Evolutionary conservation across 805 yeast genomes (phyloP).

Genomic region (Metschnikowia anglica): DNA sequence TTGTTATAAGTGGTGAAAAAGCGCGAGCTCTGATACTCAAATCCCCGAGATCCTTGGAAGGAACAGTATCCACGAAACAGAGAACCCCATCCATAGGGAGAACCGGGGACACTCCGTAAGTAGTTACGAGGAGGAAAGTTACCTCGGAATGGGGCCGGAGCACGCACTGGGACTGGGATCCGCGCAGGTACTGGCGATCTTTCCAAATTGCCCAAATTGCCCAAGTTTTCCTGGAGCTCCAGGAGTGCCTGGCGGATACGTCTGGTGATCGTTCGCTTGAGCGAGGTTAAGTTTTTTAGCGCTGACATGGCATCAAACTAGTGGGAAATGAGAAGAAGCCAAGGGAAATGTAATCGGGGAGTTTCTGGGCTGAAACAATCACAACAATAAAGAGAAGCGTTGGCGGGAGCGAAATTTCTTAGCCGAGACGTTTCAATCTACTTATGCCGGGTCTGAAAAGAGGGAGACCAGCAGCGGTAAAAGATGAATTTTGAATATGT

Average conservation of each 20-base stretch:
- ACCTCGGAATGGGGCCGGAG: conserved; percentile 16
- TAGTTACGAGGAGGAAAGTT: background rate
- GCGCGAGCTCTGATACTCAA: conserved; percentile 8
- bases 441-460: too few relatives aligned
- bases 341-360: background rate
- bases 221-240: conserved; percentile 40
- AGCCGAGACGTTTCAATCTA: too few relatives aligned
- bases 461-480: too few relatives aligned
- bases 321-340: background rate
- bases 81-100: background rate
- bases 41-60: background rate
- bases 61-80: too few relatives aligned
- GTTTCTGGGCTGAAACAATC: too few relatives aligned
- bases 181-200: conserved; percentile 25
- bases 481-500: too few relatives aligned
- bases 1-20: conserved; percentile 14
- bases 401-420: too few relatives aligned
- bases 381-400: too few relatives aligned
- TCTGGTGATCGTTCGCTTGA: conserved; percentile 43
- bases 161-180: conserved; percentile 44
- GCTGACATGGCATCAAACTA: conserved; percentile 12
- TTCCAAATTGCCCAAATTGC: conserved; percentile 24
- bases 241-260: conserved; percentile 48
- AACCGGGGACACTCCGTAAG: background rate
- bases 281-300: conserved; percentile 43